These are phyloP conservation scores for Colletotrichum horii DNA, from an alignment of 2,329 filamentous ascomycete genomes.

Conservation along the genomic window DNA sequence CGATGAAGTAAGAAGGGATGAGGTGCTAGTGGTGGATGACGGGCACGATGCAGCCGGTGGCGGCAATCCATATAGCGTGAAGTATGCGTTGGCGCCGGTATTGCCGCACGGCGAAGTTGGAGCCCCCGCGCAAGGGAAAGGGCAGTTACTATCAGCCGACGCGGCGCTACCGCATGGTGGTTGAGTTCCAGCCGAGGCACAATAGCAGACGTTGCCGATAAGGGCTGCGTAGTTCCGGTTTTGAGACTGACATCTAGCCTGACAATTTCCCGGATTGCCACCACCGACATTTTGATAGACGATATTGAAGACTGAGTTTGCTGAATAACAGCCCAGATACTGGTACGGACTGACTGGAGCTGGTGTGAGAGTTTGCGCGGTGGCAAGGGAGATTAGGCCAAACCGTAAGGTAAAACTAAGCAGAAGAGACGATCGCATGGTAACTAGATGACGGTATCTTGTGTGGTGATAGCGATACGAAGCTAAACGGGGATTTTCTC, in stretches of 20 bases:
- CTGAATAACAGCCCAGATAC: background rate
- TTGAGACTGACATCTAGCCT: background rate
- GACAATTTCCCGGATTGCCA: background rate
- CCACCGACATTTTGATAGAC: background rate
- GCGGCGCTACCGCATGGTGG: background rate
- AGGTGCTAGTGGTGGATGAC: background rate
- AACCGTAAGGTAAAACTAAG: background rate
- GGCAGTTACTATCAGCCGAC: background rate
- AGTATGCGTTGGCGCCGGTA: background rate
- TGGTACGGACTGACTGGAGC: background rate
- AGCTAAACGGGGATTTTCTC: background rate
- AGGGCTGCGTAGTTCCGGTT: background rate
- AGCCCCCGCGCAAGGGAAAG: background rate
- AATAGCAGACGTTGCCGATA: background rate
- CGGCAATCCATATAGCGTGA: background rate
- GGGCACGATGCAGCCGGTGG: background rate
- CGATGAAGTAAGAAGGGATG: background rate
- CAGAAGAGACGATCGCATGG: background rate
- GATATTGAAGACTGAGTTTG: background rate
- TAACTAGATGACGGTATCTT: background rate
- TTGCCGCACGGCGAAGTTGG: background rate
- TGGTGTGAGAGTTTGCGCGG: background rate
- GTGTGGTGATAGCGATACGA: background rate
- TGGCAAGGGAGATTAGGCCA: background rate
- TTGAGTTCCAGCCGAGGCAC: background rate